Percentiles rank a stretch among this genome's conserved stretches.
These are phyloP conservation scores for Phyllosticta citribraziliensis DNA, from an alignment of 2,329 filamentous ascomycete species.

Conservation along the genomic window DNA sequence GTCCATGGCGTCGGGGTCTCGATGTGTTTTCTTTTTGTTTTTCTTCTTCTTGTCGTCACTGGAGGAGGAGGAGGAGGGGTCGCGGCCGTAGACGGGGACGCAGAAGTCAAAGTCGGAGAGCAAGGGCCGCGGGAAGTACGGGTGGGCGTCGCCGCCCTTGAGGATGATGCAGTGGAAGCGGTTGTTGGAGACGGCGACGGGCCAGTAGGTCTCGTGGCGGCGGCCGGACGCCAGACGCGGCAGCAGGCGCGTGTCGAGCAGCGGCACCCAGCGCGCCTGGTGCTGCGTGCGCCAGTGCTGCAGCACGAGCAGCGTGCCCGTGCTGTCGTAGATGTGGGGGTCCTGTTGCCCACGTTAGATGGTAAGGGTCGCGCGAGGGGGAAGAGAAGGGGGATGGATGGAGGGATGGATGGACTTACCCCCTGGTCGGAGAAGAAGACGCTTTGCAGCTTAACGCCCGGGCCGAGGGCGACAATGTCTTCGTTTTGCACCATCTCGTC, in stretches of 20 bases:
- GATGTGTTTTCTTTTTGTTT: constrained; percentile 12
- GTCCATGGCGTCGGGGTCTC: constrained; percentile 26
- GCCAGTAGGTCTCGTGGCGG: constrained; percentile 88
- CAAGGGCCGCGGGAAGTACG: constrained; percentile 82
- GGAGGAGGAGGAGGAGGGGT: constrained; percentile 30
- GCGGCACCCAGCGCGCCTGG: constrained; percentile 81
- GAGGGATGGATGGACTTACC: constrained; percentile 41
- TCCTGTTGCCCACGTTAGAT: constrained; percentile 47
- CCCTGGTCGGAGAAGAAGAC: constrained; percentile 89
- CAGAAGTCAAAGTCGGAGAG: constrained; percentile 91
- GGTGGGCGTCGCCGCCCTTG: constrained; percentile 86
- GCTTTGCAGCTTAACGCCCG: constrained; percentile 62
- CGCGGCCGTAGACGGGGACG: constrained; percentile 56
- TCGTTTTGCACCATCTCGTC: constrained; percentile 93
- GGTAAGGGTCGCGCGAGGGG: neutral
- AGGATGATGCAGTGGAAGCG: constrained; percentile 99
- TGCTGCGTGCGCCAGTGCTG: constrained; percentile 83
- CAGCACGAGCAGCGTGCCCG: constrained; percentile 76
- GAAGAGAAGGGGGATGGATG: neutral
- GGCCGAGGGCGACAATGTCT: constrained; percentile 76
- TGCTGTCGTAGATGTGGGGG: constrained; percentile 91
- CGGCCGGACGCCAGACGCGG: constrained; percentile 72
- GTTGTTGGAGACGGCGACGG: constrained; percentile 80
- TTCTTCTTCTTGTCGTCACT: constrained; percentile 10
- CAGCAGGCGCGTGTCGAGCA: constrained; percentile 80